A percentile compares a stretch with the other conserved stretches of the same genome.
These are phyloP conservation scores for Populus hybrid DNA, from an alignment of 441 rosid genomes.

Conservation along the genomic window DNA sequence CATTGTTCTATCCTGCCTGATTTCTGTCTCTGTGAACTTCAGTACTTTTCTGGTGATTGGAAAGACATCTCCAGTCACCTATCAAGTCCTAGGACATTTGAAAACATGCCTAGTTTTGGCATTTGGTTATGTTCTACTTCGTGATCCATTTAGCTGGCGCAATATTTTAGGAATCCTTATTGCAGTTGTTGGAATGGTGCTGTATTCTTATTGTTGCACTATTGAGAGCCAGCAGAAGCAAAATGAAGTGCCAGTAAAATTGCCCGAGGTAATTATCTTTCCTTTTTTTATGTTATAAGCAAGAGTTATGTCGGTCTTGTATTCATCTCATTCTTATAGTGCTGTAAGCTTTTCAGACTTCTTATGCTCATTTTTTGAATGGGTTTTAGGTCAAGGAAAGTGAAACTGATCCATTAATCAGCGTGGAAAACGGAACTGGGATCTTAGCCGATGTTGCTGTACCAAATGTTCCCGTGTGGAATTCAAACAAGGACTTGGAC, in stretches of 20 bases:
- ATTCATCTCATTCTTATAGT: neutral
- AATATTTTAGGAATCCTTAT: constrained; percentile 87
- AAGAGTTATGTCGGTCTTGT: neutral
- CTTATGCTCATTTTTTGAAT: constrained; percentile 6
- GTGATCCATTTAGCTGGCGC: constrained; percentile 94
- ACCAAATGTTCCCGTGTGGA: constrained; percentile 69
- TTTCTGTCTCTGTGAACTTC: constrained; percentile 97
- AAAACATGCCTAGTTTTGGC: constrained; percentile 97
- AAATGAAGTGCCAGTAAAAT: constrained; percentile 54
- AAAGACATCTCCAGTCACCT: constrained; percentile 98
- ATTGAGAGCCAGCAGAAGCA: constrained; percentile 81
- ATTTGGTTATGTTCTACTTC: constrained; percentile 85
- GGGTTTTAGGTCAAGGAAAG: constrained; percentile 64
- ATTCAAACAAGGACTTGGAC: constrained; percentile 82
- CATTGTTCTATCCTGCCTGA: constrained; percentile 93
- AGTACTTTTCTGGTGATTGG: constrained; percentile 97
- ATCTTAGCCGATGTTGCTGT: constrained; percentile 46
- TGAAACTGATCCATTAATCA: constrained; percentile 76
- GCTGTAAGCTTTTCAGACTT: neutral
- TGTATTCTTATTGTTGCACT: constrained; percentile 78
- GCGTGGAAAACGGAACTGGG: constrained; percentile 74
- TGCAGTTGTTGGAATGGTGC: constrained; percentile 84
- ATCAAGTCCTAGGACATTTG: constrained; percentile 95
- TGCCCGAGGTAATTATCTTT: constrained; percentile 60
- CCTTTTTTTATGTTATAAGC: neutral